Evolutionary conservation across 306 rosid genomes (phyloP), one percentile per base, ranked within the genome.

Genomic region (Ochetophila trinervis): DNA sequence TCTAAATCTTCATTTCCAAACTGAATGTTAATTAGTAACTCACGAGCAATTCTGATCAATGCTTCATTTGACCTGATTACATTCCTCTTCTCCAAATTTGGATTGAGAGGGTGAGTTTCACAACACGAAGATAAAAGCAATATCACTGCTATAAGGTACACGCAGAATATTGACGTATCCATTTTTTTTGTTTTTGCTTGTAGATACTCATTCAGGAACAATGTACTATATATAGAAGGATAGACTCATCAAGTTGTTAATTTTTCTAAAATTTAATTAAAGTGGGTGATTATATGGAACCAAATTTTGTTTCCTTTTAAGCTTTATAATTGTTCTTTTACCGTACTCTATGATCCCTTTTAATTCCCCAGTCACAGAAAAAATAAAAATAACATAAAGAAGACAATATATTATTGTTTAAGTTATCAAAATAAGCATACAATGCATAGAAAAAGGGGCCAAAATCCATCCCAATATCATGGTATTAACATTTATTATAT

Each of bases 81-180:
- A 18, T 0, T 63, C 47, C 45, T 40, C 32, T 52, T n/a, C 24
- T 42, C 65, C 52, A 20, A 13, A 1, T 6, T 24, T 58, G 62
- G 56, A 23, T 27, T 75, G 40, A 69, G 57, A 50, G 3, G 60
- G 32, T 67, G 80, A 49, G 75, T 19, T 74, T 66, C 70, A 1
- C 53, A 22, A 15, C 54, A 23, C 49, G 59, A 30, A 37, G 62
- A 50, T 21, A 68, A 15, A 51, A 69, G 60, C 51, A 75, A 67
- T 40, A 75, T 57, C 40, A 69, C 36, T 1, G 30, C 53, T 4
- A 27, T 27, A 6, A 63, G 17, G 62, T 51, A 50, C 35, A 36
- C 35, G 36, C 37, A 57, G 63, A 50, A 22, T 34, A 62, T 63
- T 21, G 48, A 36, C 44, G 16, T 55, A 47, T 19, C 51, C 75